Percentiles rank a stretch among this genome's conserved stretches.
These are phyloP conservation scores for Aspergillus funiculosus DNA, from an alignment of 495 filamentous ascomycete genomes.

Conservation along the genomic window DNA sequence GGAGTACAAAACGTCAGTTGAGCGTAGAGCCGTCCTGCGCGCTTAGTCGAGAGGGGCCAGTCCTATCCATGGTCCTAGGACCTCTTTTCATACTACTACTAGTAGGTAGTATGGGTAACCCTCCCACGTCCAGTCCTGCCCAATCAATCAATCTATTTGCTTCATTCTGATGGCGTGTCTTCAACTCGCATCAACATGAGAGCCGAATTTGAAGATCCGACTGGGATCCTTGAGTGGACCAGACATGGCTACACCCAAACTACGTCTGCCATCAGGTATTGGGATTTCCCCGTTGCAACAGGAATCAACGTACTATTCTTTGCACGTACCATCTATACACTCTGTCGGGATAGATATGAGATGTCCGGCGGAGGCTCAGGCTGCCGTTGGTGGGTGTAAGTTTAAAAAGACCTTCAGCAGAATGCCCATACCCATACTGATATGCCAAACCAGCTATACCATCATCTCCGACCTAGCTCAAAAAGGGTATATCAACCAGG, in stretches of 20 bases:
- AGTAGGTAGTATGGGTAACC: no score
- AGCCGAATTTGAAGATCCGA: not conserved
- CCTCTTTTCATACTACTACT: no score
- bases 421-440: not conserved
- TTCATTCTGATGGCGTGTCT: not conserved
- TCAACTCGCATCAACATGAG: not conserved
- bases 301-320: not conserved
- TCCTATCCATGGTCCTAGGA: no score
- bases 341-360: not conserved
- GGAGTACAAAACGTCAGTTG: no score
- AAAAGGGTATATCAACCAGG: not conserved
- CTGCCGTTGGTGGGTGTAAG: not conserved
- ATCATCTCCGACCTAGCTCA: not conserved
- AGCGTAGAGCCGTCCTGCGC: no score
- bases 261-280: not conserved
- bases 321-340: not conserved
- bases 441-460: not conserved
- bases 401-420: not conserved
- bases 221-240: not conserved
- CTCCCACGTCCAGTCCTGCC: no score
- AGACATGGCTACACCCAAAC: not conserved
- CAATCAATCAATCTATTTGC: not conserved
- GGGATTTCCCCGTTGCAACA: not conserved
- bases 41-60: no score
- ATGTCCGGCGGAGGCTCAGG: not conserved